Conservation (phyloP, 306 rosid genomes). For the Prunus mira region DNA sequence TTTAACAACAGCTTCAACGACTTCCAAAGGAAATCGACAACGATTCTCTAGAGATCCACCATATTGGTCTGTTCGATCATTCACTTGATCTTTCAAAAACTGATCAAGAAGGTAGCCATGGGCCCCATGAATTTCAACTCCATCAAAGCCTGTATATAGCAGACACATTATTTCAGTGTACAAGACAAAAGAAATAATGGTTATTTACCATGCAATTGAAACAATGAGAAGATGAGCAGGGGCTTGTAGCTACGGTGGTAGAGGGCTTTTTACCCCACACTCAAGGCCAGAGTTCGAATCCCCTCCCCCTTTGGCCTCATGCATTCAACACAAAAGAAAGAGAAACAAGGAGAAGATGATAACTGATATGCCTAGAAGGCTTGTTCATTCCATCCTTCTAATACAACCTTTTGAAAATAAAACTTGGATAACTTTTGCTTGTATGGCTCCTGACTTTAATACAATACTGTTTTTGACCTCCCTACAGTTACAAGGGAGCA, state of each 20-base stretch:
- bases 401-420: constrained; percentile 10
- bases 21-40: constrained; percentile 56
- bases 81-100: constrained; percentile 37
- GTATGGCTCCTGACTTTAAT: not conserved
- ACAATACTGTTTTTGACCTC: constrained; percentile 9
- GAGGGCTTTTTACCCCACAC: not conserved
- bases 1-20: constrained; percentile 39
- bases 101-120: constrained; percentile 40
- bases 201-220: not conserved
- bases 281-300: not conserved
- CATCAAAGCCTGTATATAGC: constrained; percentile 37
- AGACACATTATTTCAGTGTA: not conserved
- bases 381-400: not conserved
- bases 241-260: not conserved
- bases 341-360: no score
- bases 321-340: no score
- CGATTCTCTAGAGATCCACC: constrained; percentile 57
- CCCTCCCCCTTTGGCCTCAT: not conserved
- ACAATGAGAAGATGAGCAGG: not conserved
- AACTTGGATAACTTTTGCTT: no score
- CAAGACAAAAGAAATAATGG: not conserved
- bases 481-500: no score
- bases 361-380: no score
- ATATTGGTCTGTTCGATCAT: constrained; percentile 34
- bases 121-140: constrained; percentile 47